Conservation (phyloP, 164 flowering plant genomes). For the Nelumbo lutea region DNA sequence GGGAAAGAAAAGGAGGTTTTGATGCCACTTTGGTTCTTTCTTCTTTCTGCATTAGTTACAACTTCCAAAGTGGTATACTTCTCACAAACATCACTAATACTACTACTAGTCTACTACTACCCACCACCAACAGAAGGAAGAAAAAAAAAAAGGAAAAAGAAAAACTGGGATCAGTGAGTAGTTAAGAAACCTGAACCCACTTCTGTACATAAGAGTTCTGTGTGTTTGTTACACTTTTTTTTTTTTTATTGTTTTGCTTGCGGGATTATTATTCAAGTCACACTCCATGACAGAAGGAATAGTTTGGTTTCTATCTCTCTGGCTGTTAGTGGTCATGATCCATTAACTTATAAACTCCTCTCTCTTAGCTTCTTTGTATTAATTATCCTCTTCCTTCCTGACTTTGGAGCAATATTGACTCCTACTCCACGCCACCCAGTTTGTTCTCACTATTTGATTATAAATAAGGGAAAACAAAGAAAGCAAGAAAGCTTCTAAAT, state of each 20-base stretch:
- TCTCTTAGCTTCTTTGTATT: background rate
- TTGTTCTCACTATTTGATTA: background rate
- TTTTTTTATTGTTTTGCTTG: background rate
- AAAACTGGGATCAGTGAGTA: no score
- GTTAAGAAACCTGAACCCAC: no score
- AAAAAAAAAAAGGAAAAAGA: no score
- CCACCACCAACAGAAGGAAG: background rate
- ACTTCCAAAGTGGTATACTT: slow-evolving; percentile 12
- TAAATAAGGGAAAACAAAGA: no score
- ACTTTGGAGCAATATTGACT: background rate
- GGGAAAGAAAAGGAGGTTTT: background rate
- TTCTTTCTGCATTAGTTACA: background rate
- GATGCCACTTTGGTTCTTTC: background rate
- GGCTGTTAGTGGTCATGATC: background rate
- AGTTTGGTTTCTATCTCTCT: background rate
- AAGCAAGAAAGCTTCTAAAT: background rate
- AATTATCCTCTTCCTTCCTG: background rate
- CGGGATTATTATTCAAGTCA: background rate
- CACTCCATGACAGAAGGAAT: slow-evolving; percentile 6
- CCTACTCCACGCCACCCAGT: slow-evolving; percentile 3
- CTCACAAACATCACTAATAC: slow-evolving; percentile 7
- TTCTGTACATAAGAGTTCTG: no score
- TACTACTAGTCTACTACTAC: slow-evolving; percentile 6
- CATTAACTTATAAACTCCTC: slow-evolving; percentile 1
- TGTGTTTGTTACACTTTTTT: no score